Conservation (phyloP, 2,329 filamentous ascomycete genomes). For the Colletotrichum spaethianum region DNA sequence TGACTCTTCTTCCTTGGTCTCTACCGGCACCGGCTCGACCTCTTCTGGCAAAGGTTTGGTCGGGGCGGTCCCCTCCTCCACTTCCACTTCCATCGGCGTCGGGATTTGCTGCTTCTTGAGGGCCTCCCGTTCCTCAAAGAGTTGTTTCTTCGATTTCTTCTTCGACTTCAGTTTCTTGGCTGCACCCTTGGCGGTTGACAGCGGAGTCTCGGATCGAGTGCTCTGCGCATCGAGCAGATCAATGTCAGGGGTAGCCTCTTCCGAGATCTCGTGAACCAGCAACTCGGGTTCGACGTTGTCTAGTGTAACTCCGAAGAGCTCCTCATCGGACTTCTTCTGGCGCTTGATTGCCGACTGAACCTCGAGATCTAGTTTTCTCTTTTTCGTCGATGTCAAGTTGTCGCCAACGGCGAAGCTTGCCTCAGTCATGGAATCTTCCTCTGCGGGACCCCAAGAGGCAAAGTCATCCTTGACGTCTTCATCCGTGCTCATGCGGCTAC, state of each 20-base stretch:
- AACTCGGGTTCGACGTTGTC: constrained; percentile 67
- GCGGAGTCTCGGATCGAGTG: constrained; percentile 63
- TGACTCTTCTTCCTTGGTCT: constrained; percentile 53
- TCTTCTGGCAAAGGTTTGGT: constrained; percentile 51
- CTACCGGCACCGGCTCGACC: constrained; percentile 47
- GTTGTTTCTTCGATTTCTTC: constrained; percentile 84
- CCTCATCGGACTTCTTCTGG: constrained; percentile 85
- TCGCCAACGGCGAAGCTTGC: constrained; percentile 78
- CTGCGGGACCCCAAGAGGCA: constrained; percentile 62
- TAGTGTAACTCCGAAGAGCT: constrained; percentile 78
- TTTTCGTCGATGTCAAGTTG: constrained; percentile 65
- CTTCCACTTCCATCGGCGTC: constrained; percentile 50
- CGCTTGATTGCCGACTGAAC: constrained; percentile 82
- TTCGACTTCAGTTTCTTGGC: constrained; percentile 75
- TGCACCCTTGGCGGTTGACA: constrained; percentile 62
- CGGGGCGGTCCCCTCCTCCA: constrained; percentile 44
- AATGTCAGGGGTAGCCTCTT: constrained; percentile 65
- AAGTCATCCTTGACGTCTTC: constrained; percentile 62
- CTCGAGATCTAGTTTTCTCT: constrained; percentile 81
- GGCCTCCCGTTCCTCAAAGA: constrained; percentile 77
- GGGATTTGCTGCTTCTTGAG: constrained; percentile 69
- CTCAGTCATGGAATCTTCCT: constrained; percentile 80
- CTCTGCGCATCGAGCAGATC: constrained; percentile 61
- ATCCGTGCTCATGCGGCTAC: constrained; percentile 80
- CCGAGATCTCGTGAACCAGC: constrained; percentile 61